Conservation (phyloP, 1,139 yeast genomes). For the Saccharomycopsis crataegensis region DNA sequence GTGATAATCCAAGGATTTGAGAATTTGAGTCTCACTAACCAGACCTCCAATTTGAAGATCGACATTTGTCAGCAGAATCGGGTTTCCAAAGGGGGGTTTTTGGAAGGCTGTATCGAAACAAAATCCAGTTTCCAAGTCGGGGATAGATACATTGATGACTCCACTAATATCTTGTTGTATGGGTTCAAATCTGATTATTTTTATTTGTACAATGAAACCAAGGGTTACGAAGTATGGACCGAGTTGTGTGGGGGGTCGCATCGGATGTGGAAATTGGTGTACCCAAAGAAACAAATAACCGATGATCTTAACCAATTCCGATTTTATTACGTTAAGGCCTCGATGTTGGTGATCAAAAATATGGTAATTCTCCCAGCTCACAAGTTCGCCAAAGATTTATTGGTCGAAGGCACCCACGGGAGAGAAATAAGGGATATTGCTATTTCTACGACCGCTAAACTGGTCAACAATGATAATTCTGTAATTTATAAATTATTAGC, state of each 20-base stretch:
- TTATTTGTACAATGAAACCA: conserved; percentile 76
- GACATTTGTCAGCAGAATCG: conserved; percentile 51
- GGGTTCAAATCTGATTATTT: conserved; percentile 81
- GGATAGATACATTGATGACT: conserved; percentile 14
- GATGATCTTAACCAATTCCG: conserved; percentile 24
- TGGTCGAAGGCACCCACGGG: conserved; percentile 73
- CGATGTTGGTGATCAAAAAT: conserved; percentile 31
- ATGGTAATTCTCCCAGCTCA: not conserved
- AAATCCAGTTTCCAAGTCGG: conserved; percentile 5
- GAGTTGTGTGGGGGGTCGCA: conserved; percentile 92
- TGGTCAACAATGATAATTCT: not conserved
- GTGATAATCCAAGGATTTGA: conserved; percentile 12
- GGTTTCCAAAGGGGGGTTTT: conserved; percentile 56
- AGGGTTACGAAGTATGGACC: conserved; percentile 59
- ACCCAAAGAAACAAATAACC: not conserved
- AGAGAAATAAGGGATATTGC: conserved; percentile 74
- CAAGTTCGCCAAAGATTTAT: conserved; percentile 22
- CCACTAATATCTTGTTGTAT: conserved; percentile 51
- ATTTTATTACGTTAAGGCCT: conserved; percentile 52
- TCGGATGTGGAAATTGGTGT: conserved; percentile 60
- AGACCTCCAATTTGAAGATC: conserved; percentile 21
- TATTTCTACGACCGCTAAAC: conserved; percentile 29
- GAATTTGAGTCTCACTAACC: not conserved
- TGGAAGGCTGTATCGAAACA: conserved; percentile 61
- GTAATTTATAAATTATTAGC: conserved; percentile 34